These are phyloP conservation scores for Pelargonium myrrhifolium DNA, from an alignment of 441 rosid species.

Conservation along the genomic window DNA sequence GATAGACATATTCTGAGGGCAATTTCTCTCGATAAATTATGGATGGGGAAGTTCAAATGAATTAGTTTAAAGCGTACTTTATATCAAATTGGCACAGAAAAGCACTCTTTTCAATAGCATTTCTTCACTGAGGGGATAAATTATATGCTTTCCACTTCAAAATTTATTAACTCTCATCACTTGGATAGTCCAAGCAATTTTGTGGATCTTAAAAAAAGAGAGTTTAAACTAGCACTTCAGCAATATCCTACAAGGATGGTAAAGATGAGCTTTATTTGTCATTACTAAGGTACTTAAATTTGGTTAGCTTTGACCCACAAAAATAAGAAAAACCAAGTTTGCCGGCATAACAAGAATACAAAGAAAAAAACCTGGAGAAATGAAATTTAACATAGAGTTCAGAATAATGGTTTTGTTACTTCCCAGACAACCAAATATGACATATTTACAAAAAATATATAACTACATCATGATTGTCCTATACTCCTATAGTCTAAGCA, in stretches of 20 bases:
- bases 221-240: not conserved
- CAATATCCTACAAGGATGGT: not conserved
- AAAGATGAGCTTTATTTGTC: not conserved
- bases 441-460: too few species aligned
- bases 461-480: not conserved
- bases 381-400: not conserved
- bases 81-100: not conserved
- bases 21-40: not conserved
- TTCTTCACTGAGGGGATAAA: not conserved
- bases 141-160: not conserved
- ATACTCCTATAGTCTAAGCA: not conserved
- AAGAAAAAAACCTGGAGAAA: not conserved
- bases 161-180: not conserved
- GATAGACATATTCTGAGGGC: not conserved
- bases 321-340: not conserved
- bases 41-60: not conserved
- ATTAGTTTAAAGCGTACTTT: not conserved
- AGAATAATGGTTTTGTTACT: not conserved
- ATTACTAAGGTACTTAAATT: not conserved
- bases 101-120: not conserved
- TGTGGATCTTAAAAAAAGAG: not conserved
- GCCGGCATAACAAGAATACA: not conserved
- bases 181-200: not conserved
- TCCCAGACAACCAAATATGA: not conserved
- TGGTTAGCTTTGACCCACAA: not conserved